Conservation (phyloP, 768 basidiomycete genomes). For the Trametes villosa region DNA sequence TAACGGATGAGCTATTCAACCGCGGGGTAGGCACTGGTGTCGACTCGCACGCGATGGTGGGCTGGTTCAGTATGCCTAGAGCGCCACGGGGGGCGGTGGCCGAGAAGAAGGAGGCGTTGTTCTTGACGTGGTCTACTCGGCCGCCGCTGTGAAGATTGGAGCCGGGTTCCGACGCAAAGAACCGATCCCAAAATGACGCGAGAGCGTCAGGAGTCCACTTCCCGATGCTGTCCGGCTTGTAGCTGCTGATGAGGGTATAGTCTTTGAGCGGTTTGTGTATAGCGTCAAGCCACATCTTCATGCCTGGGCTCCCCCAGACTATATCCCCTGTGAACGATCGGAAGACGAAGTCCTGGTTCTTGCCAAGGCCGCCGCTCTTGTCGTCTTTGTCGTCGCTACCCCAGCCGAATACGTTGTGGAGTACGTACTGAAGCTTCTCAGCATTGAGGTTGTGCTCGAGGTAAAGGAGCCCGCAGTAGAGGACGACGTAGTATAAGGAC, state of each 20-base stretch:
- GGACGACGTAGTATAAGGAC: constrained; percentile 12
- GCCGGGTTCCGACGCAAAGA: neutral
- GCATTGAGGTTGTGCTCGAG: neutral
- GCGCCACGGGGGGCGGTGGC: neutral
- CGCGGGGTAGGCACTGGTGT: no score
- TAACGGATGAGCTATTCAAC: no score
- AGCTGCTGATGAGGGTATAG: no score
- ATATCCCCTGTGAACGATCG: no score
- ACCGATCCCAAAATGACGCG: neutral
- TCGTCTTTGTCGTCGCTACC: neutral
- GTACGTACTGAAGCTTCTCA: neutral
- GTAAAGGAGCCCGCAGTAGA: constrained; percentile 3
- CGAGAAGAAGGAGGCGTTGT: neutral
- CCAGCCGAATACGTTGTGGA: neutral
- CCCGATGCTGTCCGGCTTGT: neutral
- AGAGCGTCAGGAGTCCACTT: neutral
- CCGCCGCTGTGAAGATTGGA: neutral
- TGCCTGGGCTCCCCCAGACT: no score
- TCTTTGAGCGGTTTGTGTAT: no score
- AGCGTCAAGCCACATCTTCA: no score
- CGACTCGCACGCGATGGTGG: neutral
- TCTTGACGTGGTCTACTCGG: neutral
- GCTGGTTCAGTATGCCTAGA: neutral
- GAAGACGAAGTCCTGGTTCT: no score
- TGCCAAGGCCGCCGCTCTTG: no score